phyloP scores from a whole-genome alignment of 2,329 filamentous ascomycete species.

The Diaporthe humulicola region DNA sequence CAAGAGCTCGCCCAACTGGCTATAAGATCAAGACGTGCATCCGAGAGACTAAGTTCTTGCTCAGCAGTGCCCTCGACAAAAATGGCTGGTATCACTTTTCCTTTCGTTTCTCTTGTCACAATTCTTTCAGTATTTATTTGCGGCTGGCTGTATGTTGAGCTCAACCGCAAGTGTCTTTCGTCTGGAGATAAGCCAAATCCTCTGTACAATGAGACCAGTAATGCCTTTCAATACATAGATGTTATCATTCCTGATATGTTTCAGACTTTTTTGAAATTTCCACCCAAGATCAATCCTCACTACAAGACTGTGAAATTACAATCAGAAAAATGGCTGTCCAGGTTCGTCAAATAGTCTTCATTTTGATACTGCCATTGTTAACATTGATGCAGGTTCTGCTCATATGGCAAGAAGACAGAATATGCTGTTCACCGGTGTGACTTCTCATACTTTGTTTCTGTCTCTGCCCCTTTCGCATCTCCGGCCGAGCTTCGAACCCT shows the following conservation, averaged over 20 bases:
- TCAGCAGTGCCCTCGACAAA: background rate
- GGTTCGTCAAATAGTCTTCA: background rate
- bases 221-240: background rate
- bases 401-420: background rate
- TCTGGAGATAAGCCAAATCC: background rate
- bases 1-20: background rate
- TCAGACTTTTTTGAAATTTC: background rate
- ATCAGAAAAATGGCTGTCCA: background rate
- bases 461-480: background rate
- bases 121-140: background rate
- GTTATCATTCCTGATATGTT: background rate
- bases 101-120: background rate
- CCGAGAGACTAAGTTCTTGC: too few species aligned
- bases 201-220: background rate
- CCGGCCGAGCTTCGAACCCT: background rate
- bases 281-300: background rate
- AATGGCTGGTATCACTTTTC: background rate
- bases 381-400: background rate
- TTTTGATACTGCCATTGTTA: background rate
- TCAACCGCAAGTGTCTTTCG: background rate
- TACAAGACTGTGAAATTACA: background rate
- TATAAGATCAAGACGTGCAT: background rate
- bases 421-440: background rate
- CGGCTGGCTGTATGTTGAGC: background rate
- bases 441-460: conserved; percentile 4